Conservation (phyloP, 176 grass and related monocot genomes). For the Carex littledalei region DNA sequence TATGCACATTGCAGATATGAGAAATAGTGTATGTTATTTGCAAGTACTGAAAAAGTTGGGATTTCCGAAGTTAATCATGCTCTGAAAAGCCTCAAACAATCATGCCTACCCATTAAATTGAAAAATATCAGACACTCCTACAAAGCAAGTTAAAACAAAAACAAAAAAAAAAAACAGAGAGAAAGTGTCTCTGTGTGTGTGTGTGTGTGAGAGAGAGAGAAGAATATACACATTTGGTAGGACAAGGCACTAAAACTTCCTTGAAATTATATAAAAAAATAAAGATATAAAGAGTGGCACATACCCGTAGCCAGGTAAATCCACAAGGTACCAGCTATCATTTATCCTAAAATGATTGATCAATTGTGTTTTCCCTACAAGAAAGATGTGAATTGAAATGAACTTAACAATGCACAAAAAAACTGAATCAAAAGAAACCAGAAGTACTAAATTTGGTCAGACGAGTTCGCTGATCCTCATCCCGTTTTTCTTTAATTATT, state of each 20-base stretch:
- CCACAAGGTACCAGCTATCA: constrained; percentile 94
- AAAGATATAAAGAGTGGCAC: constrained; percentile 21
- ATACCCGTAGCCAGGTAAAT: constrained; percentile 98
- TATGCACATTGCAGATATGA: not conserved
- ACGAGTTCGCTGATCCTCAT: not conserved
- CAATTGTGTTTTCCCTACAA: constrained; percentile 88
- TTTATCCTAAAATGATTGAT: constrained; percentile 99
- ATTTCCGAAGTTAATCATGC: not conserved
- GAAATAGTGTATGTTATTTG: not conserved
- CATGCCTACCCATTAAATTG: not conserved
- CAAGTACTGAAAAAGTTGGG: not conserved
- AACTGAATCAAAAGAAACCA: not conserved
- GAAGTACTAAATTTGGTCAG: not conserved
- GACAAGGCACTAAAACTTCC: not conserved
- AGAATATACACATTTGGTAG: not conserved
- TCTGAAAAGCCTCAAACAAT: not conserved
- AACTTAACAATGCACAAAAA: not conserved
- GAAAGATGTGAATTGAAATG: constrained; percentile 8
- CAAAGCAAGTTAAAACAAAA: not conserved
- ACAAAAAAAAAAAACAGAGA: too few relatives aligned
- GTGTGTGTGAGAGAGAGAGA: not conserved
- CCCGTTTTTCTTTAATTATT: not conserved
- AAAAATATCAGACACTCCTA: not conserved
- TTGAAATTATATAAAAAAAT: not conserved
- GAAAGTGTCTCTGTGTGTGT: too few relatives aligned